phyloP scores from a whole-genome alignment of 2,329 filamentous ascomycete genomes.

The Aspergillus tubingensis region DNA sequence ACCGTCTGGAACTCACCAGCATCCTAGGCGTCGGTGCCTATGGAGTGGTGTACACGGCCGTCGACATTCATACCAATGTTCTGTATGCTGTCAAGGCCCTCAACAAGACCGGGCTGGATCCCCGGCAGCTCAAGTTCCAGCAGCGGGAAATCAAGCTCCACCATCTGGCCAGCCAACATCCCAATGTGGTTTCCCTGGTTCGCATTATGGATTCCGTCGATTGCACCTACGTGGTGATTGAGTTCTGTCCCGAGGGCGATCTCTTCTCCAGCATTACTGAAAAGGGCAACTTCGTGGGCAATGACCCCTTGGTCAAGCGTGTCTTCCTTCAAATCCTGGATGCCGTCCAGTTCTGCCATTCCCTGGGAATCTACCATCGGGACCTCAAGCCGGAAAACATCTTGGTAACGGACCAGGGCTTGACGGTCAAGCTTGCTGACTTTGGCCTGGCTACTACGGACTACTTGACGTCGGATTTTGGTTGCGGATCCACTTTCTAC shows the following conservation, averaged over 20 bases:
- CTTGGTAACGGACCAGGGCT: slow-evolving; percentile 82
- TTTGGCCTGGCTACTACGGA: slow-evolving; percentile 93
- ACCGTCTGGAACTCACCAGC: slow-evolving; percentile 77
- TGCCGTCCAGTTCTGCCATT: slow-evolving; percentile 94
- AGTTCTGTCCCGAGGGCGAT: slow-evolving; percentile 96
- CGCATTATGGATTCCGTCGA: slow-evolving; percentile 90
- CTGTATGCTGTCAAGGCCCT: slow-evolving; percentile 96
- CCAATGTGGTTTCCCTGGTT: slow-evolving; percentile 89
- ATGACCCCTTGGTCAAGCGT: slow-evolving; percentile 81
- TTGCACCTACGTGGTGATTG: slow-evolving; percentile 93
- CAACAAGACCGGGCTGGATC: slow-evolving; percentile 89
- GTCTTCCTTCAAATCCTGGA: slow-evolving; percentile 95
- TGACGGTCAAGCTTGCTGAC: slow-evolving; percentile 92
- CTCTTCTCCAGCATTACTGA: slow-evolving; percentile 98
- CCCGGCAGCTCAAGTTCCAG: slow-evolving; percentile 85
- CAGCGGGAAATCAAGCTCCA: slow-evolving; percentile 90
- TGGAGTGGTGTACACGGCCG: slow-evolving; percentile 89
- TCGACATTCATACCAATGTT: slow-evolving; percentile 77
- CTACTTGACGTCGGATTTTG: slow-evolving; percentile 85
- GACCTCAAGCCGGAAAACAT: slow-evolving; percentile 99
- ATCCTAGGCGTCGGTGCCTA: slow-evolving; percentile 94
- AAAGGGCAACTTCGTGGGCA: slow-evolving; percentile 86
- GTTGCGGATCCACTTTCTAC: slow-evolving; percentile 97
- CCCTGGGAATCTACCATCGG: slow-evolving; percentile 90
- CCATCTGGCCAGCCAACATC: slow-evolving; percentile 82